These are phyloP conservation scores for Xylaria sp. DNA, from an alignment of 2,329 filamentous ascomycete genomes.

Conservation along the genomic window DNA sequence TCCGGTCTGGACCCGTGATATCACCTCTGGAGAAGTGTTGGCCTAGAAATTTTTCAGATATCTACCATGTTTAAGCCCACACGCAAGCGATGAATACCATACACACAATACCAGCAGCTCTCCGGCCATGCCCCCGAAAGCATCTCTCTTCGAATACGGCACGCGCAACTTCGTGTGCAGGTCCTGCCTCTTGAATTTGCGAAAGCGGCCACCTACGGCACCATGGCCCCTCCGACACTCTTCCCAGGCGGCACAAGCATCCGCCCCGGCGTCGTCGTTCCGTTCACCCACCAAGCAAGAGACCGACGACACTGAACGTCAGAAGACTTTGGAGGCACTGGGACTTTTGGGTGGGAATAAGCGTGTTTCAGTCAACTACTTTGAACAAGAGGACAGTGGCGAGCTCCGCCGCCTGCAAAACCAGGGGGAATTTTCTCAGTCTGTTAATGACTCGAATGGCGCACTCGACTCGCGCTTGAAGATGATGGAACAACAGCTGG, in stretches of 20 bases:
- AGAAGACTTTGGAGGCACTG: constrained; percentile 31
- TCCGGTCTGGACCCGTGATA: background rate
- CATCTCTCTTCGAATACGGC: constrained; percentile 28
- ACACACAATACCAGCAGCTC: background rate
- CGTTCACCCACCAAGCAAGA: constrained; percentile 29
- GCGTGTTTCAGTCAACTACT: constrained; percentile 46
- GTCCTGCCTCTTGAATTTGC: constrained; percentile 34
- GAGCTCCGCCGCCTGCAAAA: constrained; percentile 42
- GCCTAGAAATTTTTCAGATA: background rate
- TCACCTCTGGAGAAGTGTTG: background rate
- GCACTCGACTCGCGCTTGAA: constrained; percentile 42
- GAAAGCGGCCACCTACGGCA: constrained; percentile 23
- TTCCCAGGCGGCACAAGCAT: constrained; percentile 26
- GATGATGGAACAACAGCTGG: constrained; percentile 43
- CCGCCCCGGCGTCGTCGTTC: constrained; percentile 17
- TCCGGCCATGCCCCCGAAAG: constrained; percentile 34
- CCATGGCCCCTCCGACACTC: constrained; percentile 33
- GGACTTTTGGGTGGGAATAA: constrained; percentile 32
- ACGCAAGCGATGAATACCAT: constrained; percentile 1
- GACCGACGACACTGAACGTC: constrained; percentile 35
- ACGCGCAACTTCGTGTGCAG: constrained; percentile 36
- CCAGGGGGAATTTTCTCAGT: constrained; percentile 46
- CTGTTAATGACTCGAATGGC: constrained; percentile 42
- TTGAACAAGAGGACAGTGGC: constrained; percentile 49
- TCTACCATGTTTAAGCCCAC: background rate